These are phyloP conservation scores for Penicillium antarcticum DNA, from an alignment of 495 filamentous ascomycete species.

Conservation along the genomic window DNA sequence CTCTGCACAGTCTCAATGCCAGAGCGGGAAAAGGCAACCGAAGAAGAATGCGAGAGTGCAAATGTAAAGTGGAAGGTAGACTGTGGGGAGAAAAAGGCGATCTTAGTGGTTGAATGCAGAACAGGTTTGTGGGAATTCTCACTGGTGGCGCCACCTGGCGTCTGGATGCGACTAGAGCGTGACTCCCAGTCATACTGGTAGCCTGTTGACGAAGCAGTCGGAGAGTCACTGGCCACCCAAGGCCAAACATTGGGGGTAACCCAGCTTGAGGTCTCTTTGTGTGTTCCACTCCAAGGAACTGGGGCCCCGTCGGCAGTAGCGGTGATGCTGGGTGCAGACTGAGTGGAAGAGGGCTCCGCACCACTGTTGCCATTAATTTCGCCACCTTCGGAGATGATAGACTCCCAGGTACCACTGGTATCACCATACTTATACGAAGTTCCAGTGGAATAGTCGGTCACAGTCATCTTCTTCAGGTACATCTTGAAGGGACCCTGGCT, in stretches of 20 bases:
- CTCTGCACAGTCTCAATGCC: conserved; percentile 32
- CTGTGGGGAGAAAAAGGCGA: conserved; percentile 21
- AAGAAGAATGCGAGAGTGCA: conserved; percentile 41
- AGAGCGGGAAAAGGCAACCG: conserved; percentile 45
- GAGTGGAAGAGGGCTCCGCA: conserved; percentile 32
- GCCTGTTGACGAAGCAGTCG: conserved; percentile 41
- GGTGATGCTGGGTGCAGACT: conserved; percentile 51
- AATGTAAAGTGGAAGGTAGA: conserved; percentile 50
- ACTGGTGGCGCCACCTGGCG: conserved; percentile 47
- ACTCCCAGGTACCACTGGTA: conserved; percentile 70
- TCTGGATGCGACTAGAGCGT: conserved; percentile 57
- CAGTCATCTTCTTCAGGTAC: conserved; percentile 70
- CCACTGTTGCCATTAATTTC: conserved; percentile 54
- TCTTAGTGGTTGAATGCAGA: conserved; percentile 13
- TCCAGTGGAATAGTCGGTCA: conserved; percentile 90
- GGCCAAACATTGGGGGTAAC: conserved; percentile 57
- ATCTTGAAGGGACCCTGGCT: conserved; percentile 78
- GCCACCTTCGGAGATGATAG: conserved; percentile 75
- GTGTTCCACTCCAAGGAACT: conserved; percentile 64
- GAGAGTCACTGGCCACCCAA: conserved; percentile 51
- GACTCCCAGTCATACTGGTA: conserved; percentile 73
- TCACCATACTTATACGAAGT: conserved; percentile 76
- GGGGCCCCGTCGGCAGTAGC: conserved; percentile 52
- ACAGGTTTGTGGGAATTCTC: conserved; percentile 35
- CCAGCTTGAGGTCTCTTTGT: conserved; percentile 48